A percentile compares a stretch with the other conserved stretches of the same genome.
Evolutionary conservation across 495 filamentous ascomycete species (phyloP).

Genomic region (Poronia punctata): DNA sequence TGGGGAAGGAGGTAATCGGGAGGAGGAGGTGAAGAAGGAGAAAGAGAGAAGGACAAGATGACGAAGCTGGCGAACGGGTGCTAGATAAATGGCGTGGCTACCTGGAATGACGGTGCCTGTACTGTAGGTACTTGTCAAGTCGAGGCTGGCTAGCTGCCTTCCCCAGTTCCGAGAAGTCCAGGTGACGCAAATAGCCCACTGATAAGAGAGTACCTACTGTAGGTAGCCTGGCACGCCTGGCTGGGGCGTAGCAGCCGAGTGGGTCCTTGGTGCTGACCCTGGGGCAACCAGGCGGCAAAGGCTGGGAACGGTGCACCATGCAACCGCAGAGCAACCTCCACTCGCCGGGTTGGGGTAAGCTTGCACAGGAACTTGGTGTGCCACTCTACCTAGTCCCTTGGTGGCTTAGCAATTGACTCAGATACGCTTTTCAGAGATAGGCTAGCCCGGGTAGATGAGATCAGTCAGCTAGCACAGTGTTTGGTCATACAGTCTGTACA

Average conservation of each 20-base stretch:
- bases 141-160: constrained; percentile 23
- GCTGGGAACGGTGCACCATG: constrained; percentile 7
- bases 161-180: constrained; percentile 24
- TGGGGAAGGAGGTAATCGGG: constrained; percentile 33
- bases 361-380: not conserved
- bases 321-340: constrained; percentile 7
- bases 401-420: too few relatives aligned
- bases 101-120: constrained; percentile 14
- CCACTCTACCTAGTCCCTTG: too few relatives aligned
- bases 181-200: constrained; percentile 29
- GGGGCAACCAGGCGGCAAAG: too few relatives aligned
- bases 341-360: constrained; percentile 6
- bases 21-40: constrained; percentile 22
- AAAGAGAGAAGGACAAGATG: constrained; percentile 29
- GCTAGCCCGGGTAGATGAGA: too few relatives aligned
- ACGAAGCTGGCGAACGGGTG: constrained; percentile 26
- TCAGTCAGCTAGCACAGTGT: too few relatives aligned
- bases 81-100: constrained; percentile 15
- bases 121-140: constrained; percentile 8
- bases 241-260: too few relatives aligned
- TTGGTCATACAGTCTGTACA: too few relatives aligned
- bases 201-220: constrained; percentile 4
- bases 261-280: too few relatives aligned
- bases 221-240: not conserved
- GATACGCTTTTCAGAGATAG: too few relatives aligned